Conservation (phyloP, 1,284 basidiomycete species). For the Fomitopsis schrenkii region DNA sequence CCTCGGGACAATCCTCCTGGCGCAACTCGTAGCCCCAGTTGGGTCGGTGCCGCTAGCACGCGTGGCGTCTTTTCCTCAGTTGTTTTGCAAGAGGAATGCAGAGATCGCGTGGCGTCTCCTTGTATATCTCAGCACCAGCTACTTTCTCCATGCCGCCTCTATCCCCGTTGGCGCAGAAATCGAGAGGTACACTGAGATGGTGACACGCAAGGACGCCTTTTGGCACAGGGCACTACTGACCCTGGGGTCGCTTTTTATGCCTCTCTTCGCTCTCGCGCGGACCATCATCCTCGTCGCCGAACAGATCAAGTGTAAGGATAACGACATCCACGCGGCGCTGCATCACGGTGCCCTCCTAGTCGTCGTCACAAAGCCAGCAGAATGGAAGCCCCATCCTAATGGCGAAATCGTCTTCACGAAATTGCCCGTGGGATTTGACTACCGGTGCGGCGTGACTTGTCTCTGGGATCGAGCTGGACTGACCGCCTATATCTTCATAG, state of each 20-base stretch:
- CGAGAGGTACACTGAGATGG: conserved; percentile 1
- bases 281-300: conserved; percentile 2
- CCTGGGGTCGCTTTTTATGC: background rate
- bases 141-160: background rate
- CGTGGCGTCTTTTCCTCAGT: background rate
- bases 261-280: conserved; percentile 3
- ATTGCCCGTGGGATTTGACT: too few species aligned
- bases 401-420: background rate
- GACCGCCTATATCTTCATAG: too few species aligned
- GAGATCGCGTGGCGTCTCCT: background rate
- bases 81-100: background rate
- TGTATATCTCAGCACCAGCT: conserved; percentile 1
- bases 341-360: conserved; percentile 2
- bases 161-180: background rate
- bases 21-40: too few species aligned
- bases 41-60: too few species aligned
- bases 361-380: background rate
- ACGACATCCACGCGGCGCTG: conserved; percentile 1
- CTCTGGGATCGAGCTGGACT: too few species aligned
- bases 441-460: too few species aligned
- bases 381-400: background rate
- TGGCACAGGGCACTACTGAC: background rate
- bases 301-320: background rate
- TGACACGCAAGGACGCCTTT: background rate
- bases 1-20: too few species aligned